phyloP scores from a whole-genome alignment of 2,329 filamentous ascomycete genomes.

The Davidsoniella neocaledoniae region DNA sequence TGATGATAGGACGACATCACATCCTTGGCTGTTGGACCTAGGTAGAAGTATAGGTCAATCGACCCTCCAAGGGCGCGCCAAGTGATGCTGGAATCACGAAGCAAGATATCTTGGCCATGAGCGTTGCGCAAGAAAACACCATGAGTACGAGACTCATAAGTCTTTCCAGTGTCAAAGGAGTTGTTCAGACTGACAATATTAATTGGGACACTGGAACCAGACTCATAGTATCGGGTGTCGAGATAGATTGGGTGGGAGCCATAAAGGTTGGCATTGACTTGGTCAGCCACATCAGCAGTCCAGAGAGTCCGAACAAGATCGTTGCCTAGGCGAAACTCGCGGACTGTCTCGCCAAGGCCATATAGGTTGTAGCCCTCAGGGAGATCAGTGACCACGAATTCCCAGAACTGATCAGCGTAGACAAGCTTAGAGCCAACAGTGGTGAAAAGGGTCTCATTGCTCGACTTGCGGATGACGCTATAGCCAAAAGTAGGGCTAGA shows the following conservation, averaged over 20 bases:
- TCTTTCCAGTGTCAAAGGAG: slow-evolving; percentile 20
- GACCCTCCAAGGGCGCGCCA: slow-evolving; percentile 61
- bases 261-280: slow-evolving; percentile 53
- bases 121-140: slow-evolving; percentile 64
- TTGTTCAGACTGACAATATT: slow-evolving; percentile 29
- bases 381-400: slow-evolving; percentile 43
- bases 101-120: slow-evolving; percentile 57
- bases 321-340: slow-evolving; percentile 52
- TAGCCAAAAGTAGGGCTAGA: slow-evolving; percentile 50
- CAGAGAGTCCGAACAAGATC: slow-evolving; percentile 49
- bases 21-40: slow-evolving; percentile 50
- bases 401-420: slow-evolving; percentile 64
- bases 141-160: slow-evolving; percentile 54
- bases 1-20: slow-evolving; percentile 56
- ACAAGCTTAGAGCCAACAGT: slow-evolving; percentile 48
- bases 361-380: slow-evolving; percentile 61
- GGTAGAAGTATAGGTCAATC: slow-evolving; percentile 66
- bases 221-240: slow-evolving; percentile 59
- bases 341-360: slow-evolving; percentile 58
- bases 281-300: slow-evolving; percentile 50
- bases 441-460: slow-evolving; percentile 49
- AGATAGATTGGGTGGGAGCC: slow-evolving; percentile 65
- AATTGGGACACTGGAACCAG: slow-evolving; percentile 27
- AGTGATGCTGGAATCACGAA: slow-evolving; percentile 46
- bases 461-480: slow-evolving; percentile 39